Base-by-base conservation (phyloP, 176 grass and related monocot genomes). In the Hordeum marinum region DNA sequence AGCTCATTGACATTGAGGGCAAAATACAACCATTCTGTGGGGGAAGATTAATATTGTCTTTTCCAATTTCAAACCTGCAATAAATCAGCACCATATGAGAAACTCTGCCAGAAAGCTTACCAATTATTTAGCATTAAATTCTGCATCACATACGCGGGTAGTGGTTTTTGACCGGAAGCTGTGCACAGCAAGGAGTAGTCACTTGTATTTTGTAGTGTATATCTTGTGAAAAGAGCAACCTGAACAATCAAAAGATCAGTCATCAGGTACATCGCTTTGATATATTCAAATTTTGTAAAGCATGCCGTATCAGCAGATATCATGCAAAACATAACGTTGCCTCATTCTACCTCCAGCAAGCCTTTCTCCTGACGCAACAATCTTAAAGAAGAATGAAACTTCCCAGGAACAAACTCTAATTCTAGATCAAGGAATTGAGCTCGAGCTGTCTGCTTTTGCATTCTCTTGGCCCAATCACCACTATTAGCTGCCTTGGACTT, bases 141-240 rank as follows among this genome's bases (percentile, higher is more conserved):
- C 79, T 82, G 67, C 77, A 85, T 79, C 58, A 83, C 81, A 59
- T 90, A 96, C 94, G 83, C 26, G 48, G 81, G 75, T 21, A 81
- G 68, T 71, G 75, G 67, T 81, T 88, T 93, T 68, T 89, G 43
- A 81, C 89, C 68, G 62, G 84, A 83, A 86, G 91, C 39, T 82
- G 79, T 89, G 84, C 94, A 96, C 55, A 90, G 68, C 21, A 96
- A 89, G 46, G 79, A 29, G 74, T 75, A 68, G 27, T 96, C 91
- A 83, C 83, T 96, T 57, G 67, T 86, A 90, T 96, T 96, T 59
- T 87, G 58, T 66, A 96, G 69, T 21, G 84, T 84, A 73, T 93
- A 96, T 90, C 86, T 96, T 55, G 94, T 93, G 84, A 93, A 96
- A 62, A 96, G 50, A 78, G 75, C 88, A 72, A 91, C 89, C 94